phyloP scores from a whole-genome alignment of 805 yeast species.

The Pichia ethanolica region DNA sequence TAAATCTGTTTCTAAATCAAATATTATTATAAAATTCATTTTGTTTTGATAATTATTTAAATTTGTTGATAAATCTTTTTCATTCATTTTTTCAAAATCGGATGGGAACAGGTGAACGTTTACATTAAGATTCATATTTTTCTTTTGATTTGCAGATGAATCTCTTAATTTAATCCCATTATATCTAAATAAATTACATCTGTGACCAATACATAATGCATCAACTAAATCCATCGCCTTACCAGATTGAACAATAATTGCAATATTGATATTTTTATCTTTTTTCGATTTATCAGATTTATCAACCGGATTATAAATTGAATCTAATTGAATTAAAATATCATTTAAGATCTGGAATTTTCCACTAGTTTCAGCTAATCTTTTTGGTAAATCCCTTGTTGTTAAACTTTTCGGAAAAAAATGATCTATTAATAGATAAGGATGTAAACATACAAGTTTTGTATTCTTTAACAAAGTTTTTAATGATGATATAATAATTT shows the following conservation, averaged over 20 bases:
- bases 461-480: slow-evolving; percentile 69
- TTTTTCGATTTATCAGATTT: slow-evolving; percentile 10
- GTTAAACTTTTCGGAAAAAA: slow-evolving; percentile 74
- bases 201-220: slow-evolving; percentile 59
- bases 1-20: slow-evolving; percentile 26
- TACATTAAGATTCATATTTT: slow-evolving; percentile 14
- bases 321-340: slow-evolving; percentile 48
- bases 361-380: slow-evolving; percentile 73
- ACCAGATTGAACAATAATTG: slow-evolving; percentile 63
- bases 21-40: slow-evolving; percentile 25
- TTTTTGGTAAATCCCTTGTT: slow-evolving; percentile 61
- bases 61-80: slow-evolving; percentile 8
- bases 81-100: slow-evolving; percentile 19
- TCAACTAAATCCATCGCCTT: slow-evolving; percentile 65
- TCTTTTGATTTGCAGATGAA: slow-evolving; percentile 18
- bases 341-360: slow-evolving; percentile 69
- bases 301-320: slow-evolving; percentile 22
- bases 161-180: slow-evolving; percentile 58
- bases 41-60: slow-evolving; percentile 6
- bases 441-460: slow-evolving; percentile 79
- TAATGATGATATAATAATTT: slow-evolving; percentile 64
- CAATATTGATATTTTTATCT: slow-evolving; percentile 40
- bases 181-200: slow-evolving; percentile 48
- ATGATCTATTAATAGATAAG: slow-evolving; percentile 76
- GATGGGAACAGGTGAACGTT: slow-evolving; percentile 37